Evolutionary conservation across 805 yeast genomes (phyloP).

Genomic region (Yarrowia yakushimensis): DNA sequence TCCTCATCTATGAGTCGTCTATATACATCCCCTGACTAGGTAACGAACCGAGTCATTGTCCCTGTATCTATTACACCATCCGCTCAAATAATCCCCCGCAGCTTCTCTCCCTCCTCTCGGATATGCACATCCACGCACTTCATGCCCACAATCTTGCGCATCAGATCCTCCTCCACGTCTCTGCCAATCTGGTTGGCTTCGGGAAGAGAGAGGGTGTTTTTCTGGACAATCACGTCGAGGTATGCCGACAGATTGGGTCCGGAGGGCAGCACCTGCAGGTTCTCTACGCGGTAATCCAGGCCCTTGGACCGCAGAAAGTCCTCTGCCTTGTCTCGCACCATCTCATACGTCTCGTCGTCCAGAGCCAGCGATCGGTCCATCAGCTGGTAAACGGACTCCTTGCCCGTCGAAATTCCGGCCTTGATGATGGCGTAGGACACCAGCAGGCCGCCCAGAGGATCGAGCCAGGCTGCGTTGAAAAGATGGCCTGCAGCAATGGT

Average conservation of each 20-base stretch:
- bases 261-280: slow-evolving; percentile 24
- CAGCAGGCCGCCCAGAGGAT: slow-evolving; percentile 84
- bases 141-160: slow-evolving; percentile 6
- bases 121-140: slow-evolving; percentile 24
- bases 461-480: slow-evolving; percentile 76
- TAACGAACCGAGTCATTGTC: no score
- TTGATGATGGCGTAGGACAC: slow-evolving; percentile 78
- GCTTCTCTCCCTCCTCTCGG: slow-evolving; percentile 12
- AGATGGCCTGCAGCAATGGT: slow-evolving; percentile 85
- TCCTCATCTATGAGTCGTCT: slow-evolving; percentile 14
- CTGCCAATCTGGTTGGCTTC: slow-evolving; percentile 14
- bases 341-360: slow-evolving; percentile 22
- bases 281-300: not conserved
- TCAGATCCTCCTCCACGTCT: not conserved
- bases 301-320: slow-evolving; percentile 1
- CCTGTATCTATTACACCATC: no score
- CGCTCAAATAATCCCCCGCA: not conserved
- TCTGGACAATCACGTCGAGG: not conserved
- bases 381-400: slow-evolving; percentile 67
- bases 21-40: not conserved
- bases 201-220: not conserved
- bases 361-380: slow-evolving; percentile 46
- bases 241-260: slow-evolving; percentile 25
- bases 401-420: slow-evolving; percentile 78
- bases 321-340: slow-evolving; percentile 21